Evolutionary conservation across 2,329 filamentous ascomycete species (phyloP).

Genomic region (Thielaviopsis punctulata): DNA sequence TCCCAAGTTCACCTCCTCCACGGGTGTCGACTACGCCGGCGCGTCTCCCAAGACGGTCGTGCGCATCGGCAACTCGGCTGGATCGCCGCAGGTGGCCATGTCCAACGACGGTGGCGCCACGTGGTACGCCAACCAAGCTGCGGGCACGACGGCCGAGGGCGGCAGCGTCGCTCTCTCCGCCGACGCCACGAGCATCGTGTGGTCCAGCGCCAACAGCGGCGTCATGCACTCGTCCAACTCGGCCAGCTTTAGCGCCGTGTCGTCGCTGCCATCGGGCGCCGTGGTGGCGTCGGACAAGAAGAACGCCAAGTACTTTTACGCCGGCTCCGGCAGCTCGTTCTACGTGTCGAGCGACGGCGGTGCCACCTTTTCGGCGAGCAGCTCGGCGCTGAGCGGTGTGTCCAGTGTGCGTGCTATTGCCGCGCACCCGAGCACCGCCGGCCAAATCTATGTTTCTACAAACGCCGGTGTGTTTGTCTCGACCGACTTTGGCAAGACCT

Average conservation of each 20-base stretch:
- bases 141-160: constrained; percentile 4
- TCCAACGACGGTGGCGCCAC: constrained; percentile 5
- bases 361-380: constrained; percentile 25
- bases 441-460: constrained; percentile 42
- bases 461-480: constrained; percentile 36
- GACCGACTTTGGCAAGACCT: constrained; percentile 31
- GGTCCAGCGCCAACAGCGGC: constrained; percentile 4
- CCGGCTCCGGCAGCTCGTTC: constrained; percentile 26
- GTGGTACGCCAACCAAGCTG: constrained; percentile 1
- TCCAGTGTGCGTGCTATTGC: constrained; percentile 36
- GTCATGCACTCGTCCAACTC: constrained; percentile 3
- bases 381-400: constrained; percentile 21
- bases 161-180: constrained; percentile 3
- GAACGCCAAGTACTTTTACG: constrained; percentile 35
- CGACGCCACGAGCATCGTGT: constrained; percentile 23
- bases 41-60: constrained; percentile 29
- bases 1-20: constrained; percentile 28
- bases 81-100: constrained; percentile 20
- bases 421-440: constrained; percentile 36
- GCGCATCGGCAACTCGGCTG: constrained; percentile 30
- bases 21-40: constrained; percentile 32
- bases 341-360: constrained; percentile 34
- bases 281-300: constrained; percentile 37
- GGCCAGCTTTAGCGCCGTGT: constrained; percentile 1
- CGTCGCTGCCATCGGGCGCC: constrained; percentile 14